Base-by-base conservation (phyloP, 108 stramenopile species). In the Skeletonema grethae region DNA sequence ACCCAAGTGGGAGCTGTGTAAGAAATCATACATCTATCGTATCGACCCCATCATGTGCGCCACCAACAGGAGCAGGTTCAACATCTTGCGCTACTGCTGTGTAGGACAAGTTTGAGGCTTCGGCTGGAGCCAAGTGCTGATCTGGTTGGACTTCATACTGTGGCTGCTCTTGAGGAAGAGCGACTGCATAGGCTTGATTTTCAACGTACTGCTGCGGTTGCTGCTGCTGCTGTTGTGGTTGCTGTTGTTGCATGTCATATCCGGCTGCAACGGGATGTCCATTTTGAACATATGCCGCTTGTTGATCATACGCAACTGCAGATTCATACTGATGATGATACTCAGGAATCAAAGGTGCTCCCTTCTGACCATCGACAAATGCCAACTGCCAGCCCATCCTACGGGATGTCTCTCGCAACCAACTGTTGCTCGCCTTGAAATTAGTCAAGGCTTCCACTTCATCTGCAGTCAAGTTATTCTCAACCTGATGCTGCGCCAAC, bases 361-460 rank as follows among this genome's bases (percentile, higher is more conserved):
- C 50, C 22, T 53, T 53, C 22, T 53, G 50, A 53, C 50, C 50
- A 20, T 53, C 50, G 9, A 53, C 50, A 53, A 53, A 53, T 22
- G 50, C 50, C 7, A 53, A 24, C 50, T 53, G 50, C 50, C 50
- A 53, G 8, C 50, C 50, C 50, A 53, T 53, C 50, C 50, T 53
- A 53, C 50, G 50, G 9, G 50, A 20, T 5, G 50, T 53, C 50
- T 53, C 50, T 16, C 50, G 24, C 20, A 53, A 53, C 50, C 50
- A 53, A 53, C 50, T 53, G 22, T 53, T 53, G 4, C 50, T 53
- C 22, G 50, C 50, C 50, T 53, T 53, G 50, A 53, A 53, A 53
- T 53, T 53, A 20, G 18, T 20, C 50, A 53, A 53, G 8, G 50
- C 50, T 22, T 53, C 50, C 50, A 53, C 50, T 53, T 53, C 50